A percentile compares a stretch with the other conserved stretches of the same genome.
These are phyloP conservation scores for Exophiala aquamarina DNA, from an alignment of 2,329 filamentous ascomycete species.

Conservation along the genomic window DNA sequence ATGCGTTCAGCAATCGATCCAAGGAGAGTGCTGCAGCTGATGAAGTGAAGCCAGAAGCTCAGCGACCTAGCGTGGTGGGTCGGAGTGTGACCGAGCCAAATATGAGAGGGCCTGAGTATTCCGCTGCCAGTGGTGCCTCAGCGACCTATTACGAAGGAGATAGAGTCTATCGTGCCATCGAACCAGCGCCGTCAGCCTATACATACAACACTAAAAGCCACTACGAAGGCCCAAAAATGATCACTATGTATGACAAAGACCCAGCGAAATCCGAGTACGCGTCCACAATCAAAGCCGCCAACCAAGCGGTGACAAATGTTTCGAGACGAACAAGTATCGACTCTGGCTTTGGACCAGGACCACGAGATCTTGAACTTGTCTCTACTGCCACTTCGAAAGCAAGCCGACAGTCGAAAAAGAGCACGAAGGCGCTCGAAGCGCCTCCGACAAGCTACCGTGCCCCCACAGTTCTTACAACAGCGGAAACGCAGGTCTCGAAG, in stretches of 20 bases:
- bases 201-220: conserved; percentile 8
- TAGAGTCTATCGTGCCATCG: conserved; percentile 19
- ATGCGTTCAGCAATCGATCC: conserved; percentile 64
- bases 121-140: conserved; percentile 5
- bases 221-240: conserved; percentile 14
- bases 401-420: conserved; percentile 11
- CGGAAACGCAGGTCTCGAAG: conserved; percentile 17
- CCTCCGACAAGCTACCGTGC: conserved; percentile 26
- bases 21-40: conserved; percentile 9
- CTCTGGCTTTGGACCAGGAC: conserved; percentile 18
- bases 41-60: conserved; percentile 3
- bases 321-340: conserved; percentile 17
- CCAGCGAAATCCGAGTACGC: conserved; percentile 10
- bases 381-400: conserved; percentile 5
- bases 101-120: conserved; percentile 14
- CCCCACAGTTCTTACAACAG: conserved; percentile 24
- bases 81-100: conserved; percentile 17
- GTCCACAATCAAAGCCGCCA: conserved; percentile 14
- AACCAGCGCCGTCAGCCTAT: conserved; percentile 21
- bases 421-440: conserved; percentile 10
- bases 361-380: conserved; percentile 7
- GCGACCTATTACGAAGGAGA: conserved; percentile 6
- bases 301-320: background rate
- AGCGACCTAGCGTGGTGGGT: conserved; percentile 11
- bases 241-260: conserved; percentile 28